Percentiles rank a stretch among this genome's conserved stretches.
phyloP scores from a whole-genome alignment of 208 protist species.

The Leishmania arabica region DNA sequence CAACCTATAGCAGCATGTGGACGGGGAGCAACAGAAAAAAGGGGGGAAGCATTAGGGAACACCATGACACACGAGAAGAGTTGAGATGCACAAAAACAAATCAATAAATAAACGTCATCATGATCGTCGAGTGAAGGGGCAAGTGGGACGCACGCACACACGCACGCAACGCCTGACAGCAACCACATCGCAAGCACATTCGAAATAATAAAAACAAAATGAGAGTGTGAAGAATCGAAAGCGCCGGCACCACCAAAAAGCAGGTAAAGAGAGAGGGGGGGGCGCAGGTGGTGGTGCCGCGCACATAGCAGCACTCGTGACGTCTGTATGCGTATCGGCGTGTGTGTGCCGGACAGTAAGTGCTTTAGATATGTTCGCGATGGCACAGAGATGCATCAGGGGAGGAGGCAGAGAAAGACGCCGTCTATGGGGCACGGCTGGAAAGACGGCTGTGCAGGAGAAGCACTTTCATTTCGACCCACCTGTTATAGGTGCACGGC shows the following conservation, averaged over 20 bases:
- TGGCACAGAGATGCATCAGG: neutral
- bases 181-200: neutral
- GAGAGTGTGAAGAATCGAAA: neutral
- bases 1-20: neutral
- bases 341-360: neutral
- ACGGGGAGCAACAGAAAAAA: neutral
- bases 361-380: neutral
- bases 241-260: neutral
- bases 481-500: constrained; percentile 10
- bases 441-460: neutral
- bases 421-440: neutral
- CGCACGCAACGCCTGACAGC: neutral
- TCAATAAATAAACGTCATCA: neutral
- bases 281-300: neutral
- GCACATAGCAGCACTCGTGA: neutral
- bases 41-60: neutral
- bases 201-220: neutral
- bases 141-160: neutral
- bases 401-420: neutral
- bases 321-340: neutral
- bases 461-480: too few relatives aligned
- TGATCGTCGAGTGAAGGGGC: neutral
- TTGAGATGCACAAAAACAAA: neutral
- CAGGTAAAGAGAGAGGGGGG: neutral
- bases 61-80: neutral